Base-by-base conservation (phyloP, 176 grass and related monocot genomes). In the Melocanna baccifera region DNA sequence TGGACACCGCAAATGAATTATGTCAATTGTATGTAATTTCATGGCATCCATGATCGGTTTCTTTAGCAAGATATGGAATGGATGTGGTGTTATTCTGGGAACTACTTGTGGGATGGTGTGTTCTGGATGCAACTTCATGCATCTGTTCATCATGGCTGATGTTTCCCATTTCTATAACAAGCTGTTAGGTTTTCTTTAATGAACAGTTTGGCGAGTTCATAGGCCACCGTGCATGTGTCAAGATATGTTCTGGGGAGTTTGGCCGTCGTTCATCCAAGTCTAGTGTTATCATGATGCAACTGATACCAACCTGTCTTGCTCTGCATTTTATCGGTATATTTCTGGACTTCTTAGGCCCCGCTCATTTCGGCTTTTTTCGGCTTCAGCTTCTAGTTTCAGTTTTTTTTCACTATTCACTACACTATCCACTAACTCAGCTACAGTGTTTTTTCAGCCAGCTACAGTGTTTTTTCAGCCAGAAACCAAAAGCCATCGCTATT, bases 151-250 rank as follows among this genome's bases (percentile, higher is more conserved):
- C 78, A 73, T 64, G 37, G 75, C 12, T 23, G 79, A 71, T 85
- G 77, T 10, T 62, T 72, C 59, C 37, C 0, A 67, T 76, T 50
- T 48, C 28, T n/a, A 41, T 51, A 76, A 40, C 23, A 73, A 58
- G 46, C 22, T 64, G 65, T 71, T 88, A 83, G 86, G 80, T 41
- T 70, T 75, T 76, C 78, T 69, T 3, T 76, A 45, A 82, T 61
- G 29, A 19, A 47, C 30, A 55, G 63, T 53, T 81, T 81, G 63
- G 72, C n/a, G 16, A 22, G 28, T 32, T 57, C 26, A 57, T 12
- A n/a, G 46, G 28, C 22, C 40, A 72, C 9, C 63, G 19, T 6
- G 79, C 80, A 79, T 83, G 74, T 87, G 23, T 51, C 14, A 47
- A 22, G 62, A 71, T 68, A 78, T 64, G 79, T 87, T 76, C 7